Base-by-base conservation (phyloP, 495 filamentous ascomycete species). In the Tuber melanosporum region DNA sequence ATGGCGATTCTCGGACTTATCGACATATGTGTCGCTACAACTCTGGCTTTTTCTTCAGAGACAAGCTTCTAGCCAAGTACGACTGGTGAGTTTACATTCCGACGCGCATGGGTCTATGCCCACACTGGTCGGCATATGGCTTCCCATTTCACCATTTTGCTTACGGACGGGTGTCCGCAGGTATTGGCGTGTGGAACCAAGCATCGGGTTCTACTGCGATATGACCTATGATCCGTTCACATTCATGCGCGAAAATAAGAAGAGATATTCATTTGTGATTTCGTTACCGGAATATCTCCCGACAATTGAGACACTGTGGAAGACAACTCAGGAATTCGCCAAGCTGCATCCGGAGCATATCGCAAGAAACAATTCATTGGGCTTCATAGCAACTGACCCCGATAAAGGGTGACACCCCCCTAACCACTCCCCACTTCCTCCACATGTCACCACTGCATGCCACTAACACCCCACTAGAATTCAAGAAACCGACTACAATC, bases 1-100 rank as follows among this genome's bases (percentile, higher is more conserved):
- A 98, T 84, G 93, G 91, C 77, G 87, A 90, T 76, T 93, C 91
- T 87, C 83, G 93, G 73, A 96, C 93, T 74, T 99, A 99, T 87
- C 94, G 98, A 84, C 92, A 98, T 85, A 99, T 99, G 95, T 99
- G 95, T 84, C 91, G 95, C 73, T 99, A 95, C 93, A 99, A 99
- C 88, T 95, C 92, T 82, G 95, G 95, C 79, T 88, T 98, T 84
- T 99, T 99, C 88, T 97, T 95, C 87, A 92, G 94, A 82, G 95
- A 98, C 85, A 93, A 93, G 0, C 93, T 92, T 3, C 89, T 98
- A 45, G 86, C 87, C 73, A 85, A 94, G 77, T 99, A 93, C 87
- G 97, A 99, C 87, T 99, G 95, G 95, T 94, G 94, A 77, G 95
- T 97, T 97, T 62, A 94, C 97, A 85, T 94, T 94, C 78, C 75